A percentile compares a stretch with the other conserved stretches of the same genome.
Conservation (phyloP, 805 yeast genomes). For the Kurtzmaniella fragi region DNA sequence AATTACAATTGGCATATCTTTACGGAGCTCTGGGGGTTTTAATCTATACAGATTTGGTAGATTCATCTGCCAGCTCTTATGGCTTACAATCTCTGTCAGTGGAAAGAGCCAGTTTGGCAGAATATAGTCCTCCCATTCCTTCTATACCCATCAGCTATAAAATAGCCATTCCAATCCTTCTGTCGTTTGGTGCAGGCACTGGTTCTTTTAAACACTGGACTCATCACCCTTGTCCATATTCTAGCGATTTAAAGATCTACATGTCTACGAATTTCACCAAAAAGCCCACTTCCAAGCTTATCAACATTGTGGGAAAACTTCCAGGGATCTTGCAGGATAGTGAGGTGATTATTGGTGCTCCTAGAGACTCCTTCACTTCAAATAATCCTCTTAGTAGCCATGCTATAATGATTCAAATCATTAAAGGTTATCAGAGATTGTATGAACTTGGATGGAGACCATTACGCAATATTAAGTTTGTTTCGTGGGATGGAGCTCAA, state of each 20-base stretch:
- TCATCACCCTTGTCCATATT: constrained; percentile 16
- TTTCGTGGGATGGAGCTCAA: constrained; percentile 37
- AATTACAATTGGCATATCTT: constrained; percentile 18
- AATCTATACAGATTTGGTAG: constrained; percentile 12
- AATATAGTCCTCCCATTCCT: constrained; percentile 11
- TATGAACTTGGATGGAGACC: constrained; percentile 38
- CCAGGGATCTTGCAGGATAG: constrained; percentile 37
- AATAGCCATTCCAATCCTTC: constrained; percentile 20
- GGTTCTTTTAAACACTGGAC: constrained; percentile 17
- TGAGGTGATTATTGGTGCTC: constrained; percentile 34
- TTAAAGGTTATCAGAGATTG: constrained; percentile 29
- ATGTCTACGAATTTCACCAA: constrained; percentile 11
- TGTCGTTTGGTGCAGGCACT: constrained; percentile 1
- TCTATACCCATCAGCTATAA: constrained; percentile 24
- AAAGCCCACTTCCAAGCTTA: constrained; percentile 11
- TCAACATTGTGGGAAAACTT: constrained; percentile 27
- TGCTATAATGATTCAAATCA: constrained; percentile 33
- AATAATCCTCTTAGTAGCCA: constrained; percentile 35
- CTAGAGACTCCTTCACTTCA: constrained; percentile 33
- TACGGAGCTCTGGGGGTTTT: constrained; percentile 23
- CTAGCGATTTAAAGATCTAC: constrained; percentile 9
- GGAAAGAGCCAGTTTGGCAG: neutral
- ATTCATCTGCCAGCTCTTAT: neutral
- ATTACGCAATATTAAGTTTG: constrained; percentile 31
- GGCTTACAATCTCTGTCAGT: neutral